Percentiles rank a stretch among this genome's conserved stretches.
Evolutionary conservation across 768 basidiomycete genomes (phyloP).

Genomic region (Mycena alexandri): DNA sequence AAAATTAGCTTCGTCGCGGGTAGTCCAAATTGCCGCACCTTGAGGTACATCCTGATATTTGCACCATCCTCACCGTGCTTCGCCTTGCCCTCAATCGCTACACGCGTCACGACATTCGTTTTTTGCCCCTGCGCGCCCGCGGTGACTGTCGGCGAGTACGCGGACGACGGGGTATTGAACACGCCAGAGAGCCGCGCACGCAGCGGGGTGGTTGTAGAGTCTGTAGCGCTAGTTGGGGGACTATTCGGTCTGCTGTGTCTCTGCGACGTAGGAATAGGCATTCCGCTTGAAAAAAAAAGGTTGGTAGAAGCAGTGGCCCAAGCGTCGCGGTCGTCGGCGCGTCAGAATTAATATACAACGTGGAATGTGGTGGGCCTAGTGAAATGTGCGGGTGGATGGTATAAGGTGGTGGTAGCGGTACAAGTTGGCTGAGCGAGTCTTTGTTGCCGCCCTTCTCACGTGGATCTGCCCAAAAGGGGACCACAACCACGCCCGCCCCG

Average conservation of each 20-base stretch:
- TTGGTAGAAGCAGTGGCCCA: neutral
- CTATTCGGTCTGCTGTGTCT: conserved; percentile 33
- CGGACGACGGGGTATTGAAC: conserved; percentile 31
- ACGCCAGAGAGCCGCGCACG: conserved; percentile 26
- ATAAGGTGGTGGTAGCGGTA: conserved; percentile 9
- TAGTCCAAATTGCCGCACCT: conserved; percentile 56
- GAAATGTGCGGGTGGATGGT: neutral
- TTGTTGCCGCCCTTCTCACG: conserved; percentile 1
- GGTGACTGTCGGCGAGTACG: conserved; percentile 33
- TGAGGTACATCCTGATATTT: conserved; percentile 81
- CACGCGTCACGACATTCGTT: conserved; percentile 68
- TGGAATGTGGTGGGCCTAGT: neutral
- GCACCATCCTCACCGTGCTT: conserved; percentile 75
- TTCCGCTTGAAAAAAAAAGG: conserved; percentile 1
- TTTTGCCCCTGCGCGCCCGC: conserved; percentile 24
- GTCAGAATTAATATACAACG: conserved; percentile 27
- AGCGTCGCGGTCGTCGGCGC: conserved; percentile 22
- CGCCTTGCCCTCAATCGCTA: conserved; percentile 81
- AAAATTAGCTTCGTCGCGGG: conserved; percentile 6
- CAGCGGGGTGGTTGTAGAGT: conserved; percentile 19
- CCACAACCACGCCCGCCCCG: conserved; percentile 9
- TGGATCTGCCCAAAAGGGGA: neutral
- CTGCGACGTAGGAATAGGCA: conserved; percentile 32
- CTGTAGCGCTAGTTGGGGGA: conserved; percentile 16
- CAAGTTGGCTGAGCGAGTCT: conserved; percentile 1